Percentiles rank a stretch among this genome's conserved stretches.
Evolutionary conservation across 106 monocot genomes (phyloP).

Genomic region (Apostasia ramifera): DNA sequence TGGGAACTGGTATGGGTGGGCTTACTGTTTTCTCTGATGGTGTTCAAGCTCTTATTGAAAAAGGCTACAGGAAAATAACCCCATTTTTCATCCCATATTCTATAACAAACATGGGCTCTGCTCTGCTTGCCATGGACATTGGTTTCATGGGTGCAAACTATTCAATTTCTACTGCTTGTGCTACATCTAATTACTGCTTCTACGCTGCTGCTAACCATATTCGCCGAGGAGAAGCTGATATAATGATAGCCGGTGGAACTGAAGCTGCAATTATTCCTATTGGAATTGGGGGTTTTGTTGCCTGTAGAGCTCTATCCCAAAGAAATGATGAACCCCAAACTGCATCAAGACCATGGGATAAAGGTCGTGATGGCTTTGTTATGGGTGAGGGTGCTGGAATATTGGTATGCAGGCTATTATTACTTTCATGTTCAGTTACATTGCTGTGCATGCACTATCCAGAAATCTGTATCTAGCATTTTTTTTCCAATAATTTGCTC

Average conservation of each 20-base stretch:
- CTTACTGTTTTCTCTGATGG: conserved; percentile 86
- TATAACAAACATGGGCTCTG: conserved; percentile 98
- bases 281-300: conserved; percentile 95
- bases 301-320: conserved; percentile 92
- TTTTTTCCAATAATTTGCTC: no score
- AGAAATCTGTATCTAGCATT: no score
- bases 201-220: conserved; percentile 98
- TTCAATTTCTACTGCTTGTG: conserved; percentile 99
- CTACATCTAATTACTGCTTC: conserved; percentile 97
- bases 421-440: neutral
- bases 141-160: conserved; percentile 99
- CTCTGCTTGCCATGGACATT: conserved; percentile 93
- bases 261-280: conserved; percentile 99
- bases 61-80: conserved; percentile 89
- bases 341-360: conserved; percentile 98
- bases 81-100: conserved; percentile 95
- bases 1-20: conserved; percentile 96
- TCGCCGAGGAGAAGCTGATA: conserved; percentile 83
- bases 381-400: conserved; percentile 99
- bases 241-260: conserved; percentile 98
- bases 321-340: conserved; percentile 93
- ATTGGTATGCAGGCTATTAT: conserved; percentile 39
- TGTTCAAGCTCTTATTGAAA: conserved; percentile 91
- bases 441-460: no score
- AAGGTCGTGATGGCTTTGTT: conserved; percentile 93